A percentile compares a stretch with the other conserved stretches of the same genome.
These are phyloP conservation scores for Fomitiporia mediterranea DNA, from an alignment of 1,284 basidiomycete genomes.

Conservation along the genomic window DNA sequence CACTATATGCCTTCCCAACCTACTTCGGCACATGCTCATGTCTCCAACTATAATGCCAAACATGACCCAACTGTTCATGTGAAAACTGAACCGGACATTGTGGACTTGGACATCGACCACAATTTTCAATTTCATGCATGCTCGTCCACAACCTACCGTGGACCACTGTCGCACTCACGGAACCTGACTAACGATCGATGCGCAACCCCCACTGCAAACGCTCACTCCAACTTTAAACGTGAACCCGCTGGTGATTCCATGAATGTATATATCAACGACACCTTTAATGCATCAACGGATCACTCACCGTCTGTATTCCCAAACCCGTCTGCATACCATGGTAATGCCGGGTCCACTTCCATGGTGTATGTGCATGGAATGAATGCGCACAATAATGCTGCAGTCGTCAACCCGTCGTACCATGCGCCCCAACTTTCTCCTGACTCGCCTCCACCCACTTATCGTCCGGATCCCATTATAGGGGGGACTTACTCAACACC, in stretches of 20 bases:
- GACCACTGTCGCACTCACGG: not conserved
- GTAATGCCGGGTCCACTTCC: not conserved
- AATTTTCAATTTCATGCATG: not conserved
- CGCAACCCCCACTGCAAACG: not conserved
- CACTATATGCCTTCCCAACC: not conserved
- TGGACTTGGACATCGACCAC: not conserved
- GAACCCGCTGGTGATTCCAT: not conserved
- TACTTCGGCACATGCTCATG: not conserved
- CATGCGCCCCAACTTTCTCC: constrained; percentile 11
- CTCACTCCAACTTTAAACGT: not conserved
- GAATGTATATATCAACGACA: not conserved
- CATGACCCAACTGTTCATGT: not conserved
- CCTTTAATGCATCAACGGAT: too few relatives aligned
- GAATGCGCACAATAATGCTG: not conserved
- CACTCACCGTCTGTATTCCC: too few relatives aligned
- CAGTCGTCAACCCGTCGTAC: not conserved
- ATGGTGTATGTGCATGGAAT: not conserved
- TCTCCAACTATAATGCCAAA: not conserved
- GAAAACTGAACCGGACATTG: constrained; percentile 1
- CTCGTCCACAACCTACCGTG: too few relatives aligned
- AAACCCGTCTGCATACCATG: not conserved
- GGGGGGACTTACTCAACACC: not conserved
- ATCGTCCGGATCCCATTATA: not conserved
- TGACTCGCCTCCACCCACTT: constrained; percentile 10
- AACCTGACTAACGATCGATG: not conserved